These are phyloP conservation scores for Oryza australiensis DNA, from an alignment of 176 grass and related monocot species.

Conservation along the genomic window DNA sequence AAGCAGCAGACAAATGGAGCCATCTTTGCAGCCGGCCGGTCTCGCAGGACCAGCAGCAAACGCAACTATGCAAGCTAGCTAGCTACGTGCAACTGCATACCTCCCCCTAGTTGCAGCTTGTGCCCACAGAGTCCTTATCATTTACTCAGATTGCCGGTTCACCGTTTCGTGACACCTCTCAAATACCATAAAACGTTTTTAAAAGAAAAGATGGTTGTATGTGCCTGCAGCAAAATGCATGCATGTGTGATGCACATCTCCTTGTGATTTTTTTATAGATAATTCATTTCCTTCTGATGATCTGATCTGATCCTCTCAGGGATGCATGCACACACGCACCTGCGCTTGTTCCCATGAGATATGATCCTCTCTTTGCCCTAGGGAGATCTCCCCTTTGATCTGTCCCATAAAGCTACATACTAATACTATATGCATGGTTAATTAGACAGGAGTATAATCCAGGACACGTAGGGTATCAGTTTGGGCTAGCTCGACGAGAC, in stretches of 20 bases:
- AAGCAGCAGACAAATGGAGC: constrained; percentile 31
- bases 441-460: not conserved
- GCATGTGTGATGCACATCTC: not conserved
- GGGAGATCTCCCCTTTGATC: constrained; percentile 40
- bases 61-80: not conserved
- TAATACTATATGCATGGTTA: not conserved
- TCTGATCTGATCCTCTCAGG: not conserved
- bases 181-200: too few relatives aligned
- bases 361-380: constrained; percentile 29
- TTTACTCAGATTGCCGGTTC: too few relatives aligned
- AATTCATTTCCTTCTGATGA: not conserved
- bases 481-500: not conserved
- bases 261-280: too few relatives aligned
- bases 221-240: too few relatives aligned
- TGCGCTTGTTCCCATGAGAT: constrained; percentile 24
- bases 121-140: not conserved
- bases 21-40: constrained; percentile 11
- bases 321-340: not conserved
- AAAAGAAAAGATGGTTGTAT: too few relatives aligned
- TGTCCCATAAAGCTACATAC: constrained; percentile 32
- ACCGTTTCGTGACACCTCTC: too few relatives aligned
- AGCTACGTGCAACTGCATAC: not conserved
- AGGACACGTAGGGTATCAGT: constrained; percentile 5
- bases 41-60: constrained; percentile 22
- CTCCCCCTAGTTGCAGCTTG: not conserved